Evolutionary conservation across 2,329 filamentous ascomycete genomes (phyloP).

Genomic region (Ophiostoma montium): DNA sequence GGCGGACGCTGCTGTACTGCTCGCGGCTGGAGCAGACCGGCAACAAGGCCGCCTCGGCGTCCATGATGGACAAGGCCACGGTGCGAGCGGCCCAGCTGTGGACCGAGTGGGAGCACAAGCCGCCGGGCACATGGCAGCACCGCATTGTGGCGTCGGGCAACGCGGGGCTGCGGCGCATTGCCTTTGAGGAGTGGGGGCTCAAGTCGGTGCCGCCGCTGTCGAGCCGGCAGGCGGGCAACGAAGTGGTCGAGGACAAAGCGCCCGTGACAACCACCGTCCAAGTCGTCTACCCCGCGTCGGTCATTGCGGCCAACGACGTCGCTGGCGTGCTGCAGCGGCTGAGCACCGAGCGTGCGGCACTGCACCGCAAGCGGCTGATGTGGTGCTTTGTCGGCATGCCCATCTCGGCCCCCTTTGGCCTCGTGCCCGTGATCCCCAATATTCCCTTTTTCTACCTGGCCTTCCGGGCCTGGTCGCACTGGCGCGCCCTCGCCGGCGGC

Average conservation of each 20-base stretch:
- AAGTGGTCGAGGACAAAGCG: conserved; percentile 15
- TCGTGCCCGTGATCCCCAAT: conserved; percentile 85
- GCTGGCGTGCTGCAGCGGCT: conserved; percentile 51
- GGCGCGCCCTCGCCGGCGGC: conserved; percentile 71
- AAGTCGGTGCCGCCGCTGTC: conserved; percentile 84
- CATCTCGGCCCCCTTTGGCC: conserved; percentile 64
- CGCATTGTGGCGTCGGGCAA: conserved; percentile 79
- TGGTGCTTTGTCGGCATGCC: conserved; percentile 78
- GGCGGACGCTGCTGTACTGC: conserved; percentile 83
- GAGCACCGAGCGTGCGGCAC: conserved; percentile 63
- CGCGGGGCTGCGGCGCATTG: conserved; percentile 68
- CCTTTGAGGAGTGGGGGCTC: conserved; percentile 94
- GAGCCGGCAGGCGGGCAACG: conserved; percentile 19
- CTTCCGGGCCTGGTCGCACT: conserved; percentile 87
- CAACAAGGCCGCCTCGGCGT: conserved; percentile 36
- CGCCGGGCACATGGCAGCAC: conserved; percentile 69
- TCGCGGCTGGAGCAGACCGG: conserved; percentile 51
- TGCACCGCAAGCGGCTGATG: conserved; percentile 64
- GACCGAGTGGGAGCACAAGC: conserved; percentile 75
- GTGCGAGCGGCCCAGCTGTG: conserved; percentile 62
- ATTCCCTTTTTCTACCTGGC: conserved; percentile 92
- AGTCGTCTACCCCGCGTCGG: conserved; percentile 59
- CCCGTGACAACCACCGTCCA: conserved; percentile 37
- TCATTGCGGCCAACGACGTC: conserved; percentile 50
- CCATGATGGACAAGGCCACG: conserved; percentile 54